A percentile compares a stretch with the other conserved stretches of the same genome.
These are phyloP conservation scores for Cordyceps farinosa DNA, from an alignment of 2,329 filamentous ascomycete genomes.

Conservation along the genomic window DNA sequence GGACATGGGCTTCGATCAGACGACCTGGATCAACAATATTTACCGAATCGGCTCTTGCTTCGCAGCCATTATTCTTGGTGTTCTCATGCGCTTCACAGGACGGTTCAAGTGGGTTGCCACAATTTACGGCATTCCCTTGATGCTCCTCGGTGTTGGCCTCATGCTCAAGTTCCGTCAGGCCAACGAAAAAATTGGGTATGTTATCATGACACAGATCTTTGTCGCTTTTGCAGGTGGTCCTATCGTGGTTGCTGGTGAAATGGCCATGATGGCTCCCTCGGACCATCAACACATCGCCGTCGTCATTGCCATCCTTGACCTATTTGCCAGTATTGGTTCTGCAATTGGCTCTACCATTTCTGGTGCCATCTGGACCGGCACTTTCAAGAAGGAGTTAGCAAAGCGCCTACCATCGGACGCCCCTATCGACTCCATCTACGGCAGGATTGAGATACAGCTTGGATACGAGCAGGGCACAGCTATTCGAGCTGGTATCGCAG, in stretches of 20 bases:
- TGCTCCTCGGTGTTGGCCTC: slow-evolving; percentile 52
- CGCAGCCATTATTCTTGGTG: slow-evolving; percentile 29
- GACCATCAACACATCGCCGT: slow-evolving; percentile 60
- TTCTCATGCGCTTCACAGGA: slow-evolving; percentile 29
- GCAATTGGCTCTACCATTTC: slow-evolving; percentile 59
- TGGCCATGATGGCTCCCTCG: slow-evolving; percentile 57
- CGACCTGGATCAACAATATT: slow-evolving; percentile 38
- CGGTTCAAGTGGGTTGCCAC: slow-evolving; percentile 31
- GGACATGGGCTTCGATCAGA: slow-evolving; percentile 32
- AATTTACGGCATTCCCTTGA: slow-evolving; percentile 48
- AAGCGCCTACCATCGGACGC: slow-evolving; percentile 45
- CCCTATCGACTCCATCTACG: slow-evolving; percentile 42
- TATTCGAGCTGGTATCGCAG: slow-evolving; percentile 53
- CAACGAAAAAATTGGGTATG: slow-evolving; percentile 46
- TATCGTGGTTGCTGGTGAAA: slow-evolving; percentile 57
- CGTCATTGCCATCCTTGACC: slow-evolving; percentile 57
- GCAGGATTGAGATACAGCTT: slow-evolving; percentile 50
- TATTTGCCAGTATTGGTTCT: slow-evolving; percentile 58
- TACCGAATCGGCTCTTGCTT: slow-evolving; percentile 37
- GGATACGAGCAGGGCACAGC: slow-evolving; percentile 48
- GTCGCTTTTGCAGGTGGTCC: slow-evolving; percentile 58
- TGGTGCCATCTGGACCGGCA: slow-evolving; percentile 61
- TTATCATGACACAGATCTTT: slow-evolving; percentile 61
- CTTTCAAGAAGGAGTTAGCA: slow-evolving; percentile 49
- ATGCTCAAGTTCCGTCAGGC: slow-evolving; percentile 59